Percentiles rank a stretch among this genome's conserved stretches.
Evolutionary conservation across 192 early-diverging fungal species (phyloP).

Genomic region (Martensiomyces pterosporus): DNA sequence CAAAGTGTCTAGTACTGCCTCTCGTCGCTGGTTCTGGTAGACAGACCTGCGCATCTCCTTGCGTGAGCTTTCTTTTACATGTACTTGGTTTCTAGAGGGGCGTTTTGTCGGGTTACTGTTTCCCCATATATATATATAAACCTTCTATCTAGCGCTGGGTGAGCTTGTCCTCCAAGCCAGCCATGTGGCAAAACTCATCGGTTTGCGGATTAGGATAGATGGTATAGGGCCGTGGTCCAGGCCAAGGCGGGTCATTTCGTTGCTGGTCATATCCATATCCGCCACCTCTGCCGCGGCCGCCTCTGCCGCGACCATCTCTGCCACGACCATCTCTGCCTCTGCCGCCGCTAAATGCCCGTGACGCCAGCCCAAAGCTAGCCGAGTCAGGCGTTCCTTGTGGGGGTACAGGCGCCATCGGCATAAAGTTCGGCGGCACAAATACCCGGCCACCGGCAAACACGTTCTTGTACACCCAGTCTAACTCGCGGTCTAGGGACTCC

Average conservation of each 20-base stretch:
- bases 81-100: too few species aligned
- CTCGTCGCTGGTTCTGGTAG: slow-evolving; percentile 47
- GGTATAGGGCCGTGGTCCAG: slow-evolving; percentile 21
- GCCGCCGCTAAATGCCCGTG: slow-evolving; percentile 3
- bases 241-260: slow-evolving; percentile 5
- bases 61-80: too few species aligned
- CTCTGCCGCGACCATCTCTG: neutral
- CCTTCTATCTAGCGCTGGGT: slow-evolving; percentile 21
- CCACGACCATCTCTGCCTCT: slow-evolving; percentile 11
- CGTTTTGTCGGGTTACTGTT: neutral
- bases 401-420: slow-evolving; percentile 60
- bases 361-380: slow-evolving; percentile 36
- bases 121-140: neutral
- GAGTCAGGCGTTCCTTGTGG: slow-evolving; percentile 31
- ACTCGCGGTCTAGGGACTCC: slow-evolving; percentile 57
- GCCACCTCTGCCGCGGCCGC: slow-evolving; percentile 4
- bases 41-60: too few species aligned
- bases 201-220: slow-evolving; percentile 84
- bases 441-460: slow-evolving; percentile 53
- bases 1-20: slow-evolving; percentile 5
- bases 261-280: neutral
- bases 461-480: slow-evolving; percentile 62
- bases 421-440: slow-evolving; percentile 76
- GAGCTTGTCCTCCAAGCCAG: slow-evolving; percentile 55
- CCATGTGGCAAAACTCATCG: slow-evolving; percentile 61